Evolutionary conservation across 768 basidiomycete genomes (phyloP).

Genomic region (Tylopilus sp.): DNA sequence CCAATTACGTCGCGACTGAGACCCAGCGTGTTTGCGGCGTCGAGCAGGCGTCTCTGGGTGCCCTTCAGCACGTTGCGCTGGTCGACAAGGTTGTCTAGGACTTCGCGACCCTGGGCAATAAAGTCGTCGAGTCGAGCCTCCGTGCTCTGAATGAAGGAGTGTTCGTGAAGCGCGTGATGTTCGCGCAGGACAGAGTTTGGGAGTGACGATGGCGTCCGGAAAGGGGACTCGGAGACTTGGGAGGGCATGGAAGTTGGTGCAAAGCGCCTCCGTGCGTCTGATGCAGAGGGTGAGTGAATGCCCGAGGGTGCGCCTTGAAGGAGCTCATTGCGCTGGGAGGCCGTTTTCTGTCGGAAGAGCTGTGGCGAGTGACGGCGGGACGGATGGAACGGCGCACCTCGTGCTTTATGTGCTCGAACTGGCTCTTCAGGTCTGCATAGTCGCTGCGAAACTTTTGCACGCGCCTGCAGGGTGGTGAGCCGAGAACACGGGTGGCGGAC

Average conservation of each 20-base stretch:
- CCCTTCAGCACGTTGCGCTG: slow-evolving; percentile 94
- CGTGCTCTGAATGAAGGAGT: slow-evolving; percentile 83
- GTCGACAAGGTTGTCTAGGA: slow-evolving; percentile 87
- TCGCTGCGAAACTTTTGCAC: slow-evolving; percentile 90
- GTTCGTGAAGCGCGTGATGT: slow-evolving; percentile 79
- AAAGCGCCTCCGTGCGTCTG: slow-evolving; percentile 67
- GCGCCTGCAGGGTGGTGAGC: slow-evolving; percentile 51
- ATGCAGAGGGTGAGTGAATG: slow-evolving; percentile 27
- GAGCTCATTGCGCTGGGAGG: slow-evolving; percentile 61
- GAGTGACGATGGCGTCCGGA: slow-evolving; percentile 57
- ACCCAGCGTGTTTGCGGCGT: slow-evolving; percentile 92
- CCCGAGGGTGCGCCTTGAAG: slow-evolving; percentile 45
- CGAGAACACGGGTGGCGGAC: not conserved
- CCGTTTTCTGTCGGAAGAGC: slow-evolving; percentile 45
- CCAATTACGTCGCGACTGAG: slow-evolving; percentile 92
- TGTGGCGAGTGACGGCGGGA: not conserved
- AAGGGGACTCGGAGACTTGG: slow-evolving; percentile 85
- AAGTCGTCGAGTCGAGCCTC: slow-evolving; percentile 85
- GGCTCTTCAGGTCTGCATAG: slow-evolving; percentile 74
- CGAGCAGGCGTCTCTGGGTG: slow-evolving; percentile 81
- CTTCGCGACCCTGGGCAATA: slow-evolving; percentile 87
- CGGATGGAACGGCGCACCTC: slow-evolving; percentile 33
- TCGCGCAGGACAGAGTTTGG: slow-evolving; percentile 60
- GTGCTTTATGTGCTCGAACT: slow-evolving; percentile 77
- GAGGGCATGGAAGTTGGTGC: slow-evolving; percentile 40